These are phyloP conservation scores for Glebionis coronaria DNA, from an alignment of 129 eudicot species.

Conservation along the genomic window DNA sequence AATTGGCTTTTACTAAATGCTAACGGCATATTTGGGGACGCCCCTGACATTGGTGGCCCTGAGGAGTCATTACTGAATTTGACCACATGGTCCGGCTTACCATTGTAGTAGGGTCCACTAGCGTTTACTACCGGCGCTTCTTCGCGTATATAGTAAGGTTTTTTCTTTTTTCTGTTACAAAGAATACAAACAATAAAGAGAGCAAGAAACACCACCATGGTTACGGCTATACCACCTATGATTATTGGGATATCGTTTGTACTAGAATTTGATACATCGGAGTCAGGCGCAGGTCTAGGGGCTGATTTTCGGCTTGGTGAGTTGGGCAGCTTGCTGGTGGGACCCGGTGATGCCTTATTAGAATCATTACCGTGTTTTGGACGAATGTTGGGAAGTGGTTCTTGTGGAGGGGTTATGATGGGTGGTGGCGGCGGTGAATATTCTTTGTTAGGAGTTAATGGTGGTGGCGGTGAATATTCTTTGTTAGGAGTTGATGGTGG, in stretches of 20 bases:
- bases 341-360: constrained; percentile 28
- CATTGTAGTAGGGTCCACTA: constrained; percentile 29
- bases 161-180: constrained; percentile 49
- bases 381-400: constrained; percentile 25
- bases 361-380: constrained; percentile 24
- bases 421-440: constrained; percentile 23
- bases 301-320: constrained; percentile 33
- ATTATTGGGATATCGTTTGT: constrained; percentile 15
- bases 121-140: constrained; percentile 39
- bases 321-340: constrained; percentile 22
- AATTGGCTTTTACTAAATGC: constrained; percentile 53
- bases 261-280: constrained; percentile 14
- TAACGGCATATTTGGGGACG: constrained; percentile 32
- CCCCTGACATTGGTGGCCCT: constrained; percentile 22
- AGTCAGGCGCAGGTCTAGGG: constrained; percentile 21
- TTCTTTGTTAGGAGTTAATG: background rate
- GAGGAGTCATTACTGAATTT: constrained; percentile 34
- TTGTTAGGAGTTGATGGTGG: constrained; percentile 2
- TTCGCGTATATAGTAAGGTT: constrained; percentile 33
- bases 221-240: constrained; percentile 38
- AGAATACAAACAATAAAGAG: constrained; percentile 28
- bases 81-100: constrained; percentile 46
- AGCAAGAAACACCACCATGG: constrained; percentile 35
- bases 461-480: constrained; percentile 4
- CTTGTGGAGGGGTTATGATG: constrained; percentile 16